Base-by-base conservation (phyloP, 2,329 filamentous ascomycete species). In the Botrytis porri region DNA sequence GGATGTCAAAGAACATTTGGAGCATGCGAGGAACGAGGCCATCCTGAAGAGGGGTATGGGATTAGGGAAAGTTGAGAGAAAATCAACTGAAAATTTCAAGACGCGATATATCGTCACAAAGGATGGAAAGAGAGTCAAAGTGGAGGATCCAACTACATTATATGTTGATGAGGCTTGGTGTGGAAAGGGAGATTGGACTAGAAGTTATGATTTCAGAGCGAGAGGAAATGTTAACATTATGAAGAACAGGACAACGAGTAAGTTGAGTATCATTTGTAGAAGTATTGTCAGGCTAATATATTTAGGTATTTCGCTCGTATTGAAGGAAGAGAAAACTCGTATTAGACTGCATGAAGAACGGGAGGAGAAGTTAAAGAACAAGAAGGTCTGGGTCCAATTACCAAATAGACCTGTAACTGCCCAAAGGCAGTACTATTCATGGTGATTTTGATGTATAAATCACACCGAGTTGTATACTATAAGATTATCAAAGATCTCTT, bases 101-200 rank as follows among this genome's bases (percentile, higher is more conserved):
- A 83, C 85, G 16, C 80, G 87, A 65, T 87, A 88, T 79, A 92
- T 97, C 76, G 86, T 88, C 81, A 88, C 92, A 73, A 93, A 93
- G 83, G 88, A 93, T 74, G 93, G 94, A 77, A 90, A 89, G 81
- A 90, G 89, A 82, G 85, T 94, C 76, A 86, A 88, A 57, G 87
- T 97, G 37, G 83, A 83, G 43, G 92, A 98, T 79, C 90, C 91
- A 1, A 92, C 92, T n/a, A 88, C 88, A 74, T 92, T 98, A 76
- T 99, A 98, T 82, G 88, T 99, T 77, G 92, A 94, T 71, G 90
- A 98, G 83, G 94, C 95, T 7, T 99, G 95, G 95, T 94, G 97
- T 62, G 93, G 93, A 71, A 90, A 92, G 76, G 93, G 93, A 0
- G 54, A 63, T n/a, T 85, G 83, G 82, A 39, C 84, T 83, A 74